Conservation (phyloP, 192 early-diverging fungal genomes). For the Linnemannia zychae region DNA sequence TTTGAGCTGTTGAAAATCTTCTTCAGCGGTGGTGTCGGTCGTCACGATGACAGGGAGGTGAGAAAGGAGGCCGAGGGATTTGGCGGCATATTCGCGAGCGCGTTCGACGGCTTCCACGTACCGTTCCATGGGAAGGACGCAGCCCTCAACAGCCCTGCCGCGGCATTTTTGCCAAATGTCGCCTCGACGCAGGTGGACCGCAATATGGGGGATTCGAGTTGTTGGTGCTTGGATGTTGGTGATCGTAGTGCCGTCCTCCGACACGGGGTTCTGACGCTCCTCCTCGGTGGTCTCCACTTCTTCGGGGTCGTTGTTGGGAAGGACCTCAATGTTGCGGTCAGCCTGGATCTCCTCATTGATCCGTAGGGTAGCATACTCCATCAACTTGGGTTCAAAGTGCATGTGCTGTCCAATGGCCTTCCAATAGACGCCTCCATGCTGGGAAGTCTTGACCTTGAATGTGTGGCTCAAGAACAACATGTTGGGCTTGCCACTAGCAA, state of each 20-base stretch:
- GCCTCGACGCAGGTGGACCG: slow-evolving; percentile 38
- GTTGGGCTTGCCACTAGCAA: neutral
- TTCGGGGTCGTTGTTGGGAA: slow-evolving; percentile 32
- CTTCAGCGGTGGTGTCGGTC: slow-evolving; percentile 27
- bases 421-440: slow-evolving; percentile 14
- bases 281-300: slow-evolving; percentile 9
- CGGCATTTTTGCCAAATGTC: slow-evolving; percentile 33
- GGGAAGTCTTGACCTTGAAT: slow-evolving; percentile 29
- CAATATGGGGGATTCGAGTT: slow-evolving; percentile 36
- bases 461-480: slow-evolving; percentile 24
- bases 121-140: slow-evolving; percentile 18
- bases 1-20: slow-evolving; percentile 25
- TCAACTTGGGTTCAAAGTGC: slow-evolving; percentile 37
- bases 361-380: slow-evolving; percentile 23
- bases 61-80: neutral
- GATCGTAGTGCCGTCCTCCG: neutral
- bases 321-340: slow-evolving; percentile 7
- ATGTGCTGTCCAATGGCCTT: slow-evolving; percentile 16
- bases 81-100: slow-evolving; percentile 9
- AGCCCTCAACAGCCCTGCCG: neutral
- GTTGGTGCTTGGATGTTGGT: neutral
- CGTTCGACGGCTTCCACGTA: slow-evolving; percentile 17
- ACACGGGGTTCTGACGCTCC: neutral
- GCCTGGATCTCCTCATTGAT: slow-evolving; percentile 22
- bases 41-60: slow-evolving; percentile 36